A percentile compares a stretch with the other conserved stretches of the same genome.
Evolutionary conservation across 805 yeast species (phyloP).

Genomic region (Cyberlindnera xishuangbannaensis): DNA sequence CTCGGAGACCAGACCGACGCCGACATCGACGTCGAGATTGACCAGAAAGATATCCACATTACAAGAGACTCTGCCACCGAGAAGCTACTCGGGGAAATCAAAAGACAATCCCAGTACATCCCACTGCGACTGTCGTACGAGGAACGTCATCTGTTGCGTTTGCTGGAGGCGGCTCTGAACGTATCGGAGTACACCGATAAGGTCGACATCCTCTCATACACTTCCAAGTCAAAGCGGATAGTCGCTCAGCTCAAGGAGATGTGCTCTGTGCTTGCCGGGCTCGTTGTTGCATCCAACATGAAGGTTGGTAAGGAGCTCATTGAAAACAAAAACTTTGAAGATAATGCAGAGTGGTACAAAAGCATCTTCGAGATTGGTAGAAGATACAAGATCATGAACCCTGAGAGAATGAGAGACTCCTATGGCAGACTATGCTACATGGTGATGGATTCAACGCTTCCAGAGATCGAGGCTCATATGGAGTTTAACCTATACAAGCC

Average conservation of each 20-base stretch:
- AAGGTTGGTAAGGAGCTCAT: slow-evolving; percentile 61
- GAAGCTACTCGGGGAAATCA: slow-evolving; percentile 25
- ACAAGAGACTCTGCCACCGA: slow-evolving; percentile 3
- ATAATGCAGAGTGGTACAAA: slow-evolving; percentile 70
- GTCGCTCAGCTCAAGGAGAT: slow-evolving; percentile 68
- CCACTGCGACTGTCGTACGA: slow-evolving; percentile 65
- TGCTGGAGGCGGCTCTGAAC: slow-evolving; percentile 69
- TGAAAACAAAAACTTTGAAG: slow-evolving; percentile 60
- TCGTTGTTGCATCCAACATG: slow-evolving; percentile 72
- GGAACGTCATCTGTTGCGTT: slow-evolving; percentile 61
- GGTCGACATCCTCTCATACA: slow-evolving; percentile 63
- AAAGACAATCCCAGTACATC: slow-evolving; percentile 45
- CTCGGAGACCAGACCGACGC: too few species aligned
- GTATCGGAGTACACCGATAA: slow-evolving; percentile 78
- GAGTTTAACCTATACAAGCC: slow-evolving; percentile 75
- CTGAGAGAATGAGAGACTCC: slow-evolving; percentile 72
- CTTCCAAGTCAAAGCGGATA: slow-evolving; percentile 65
- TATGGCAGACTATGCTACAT: slow-evolving; percentile 78
- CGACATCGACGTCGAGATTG: too few species aligned
- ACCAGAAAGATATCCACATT: too few species aligned
- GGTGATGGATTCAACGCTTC: slow-evolving; percentile 78
- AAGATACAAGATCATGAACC: slow-evolving; percentile 79
- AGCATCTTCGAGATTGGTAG: slow-evolving; percentile 71
- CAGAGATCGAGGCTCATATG: slow-evolving; percentile 64
- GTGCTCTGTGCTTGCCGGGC: slow-evolving; percentile 73